phyloP scores from a whole-genome alignment of 2,329 filamentous ascomycete species.

The Beauveria asiatica region DNA sequence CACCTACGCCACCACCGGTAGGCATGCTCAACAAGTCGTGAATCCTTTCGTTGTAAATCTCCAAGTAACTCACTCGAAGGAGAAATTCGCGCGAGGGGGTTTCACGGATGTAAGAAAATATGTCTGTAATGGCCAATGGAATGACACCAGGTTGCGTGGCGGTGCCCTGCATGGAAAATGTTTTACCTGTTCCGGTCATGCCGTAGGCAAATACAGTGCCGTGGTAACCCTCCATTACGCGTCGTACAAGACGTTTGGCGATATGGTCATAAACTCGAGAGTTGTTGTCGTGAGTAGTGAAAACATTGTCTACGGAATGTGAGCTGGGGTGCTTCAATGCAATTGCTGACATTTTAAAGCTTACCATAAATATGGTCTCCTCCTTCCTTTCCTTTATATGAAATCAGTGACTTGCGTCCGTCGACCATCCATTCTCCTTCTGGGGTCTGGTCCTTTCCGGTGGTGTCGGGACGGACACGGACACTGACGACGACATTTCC shows the following conservation, averaged over 20 bases:
- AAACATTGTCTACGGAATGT: conserved; percentile 73
- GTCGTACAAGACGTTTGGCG: conserved; percentile 85
- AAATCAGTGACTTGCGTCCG: conserved; percentile 69
- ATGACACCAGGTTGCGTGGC: conserved; percentile 94
- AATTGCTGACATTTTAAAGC: conserved; percentile 17
- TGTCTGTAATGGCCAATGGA: conserved; percentile 93
- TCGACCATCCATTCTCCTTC: conserved; percentile 92
- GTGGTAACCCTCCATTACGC: conserved; percentile 98
- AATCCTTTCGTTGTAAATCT: conserved; percentile 98
- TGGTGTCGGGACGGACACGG: conserved; percentile 76
- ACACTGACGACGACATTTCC: conserved; percentile 96
- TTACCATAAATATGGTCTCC: conserved; percentile 89
- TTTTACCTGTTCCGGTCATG: conserved; percentile 98
- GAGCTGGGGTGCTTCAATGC: conserved; percentile 11
- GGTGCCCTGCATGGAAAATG: conserved; percentile 98
- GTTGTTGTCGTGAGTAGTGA: conserved; percentile 89
- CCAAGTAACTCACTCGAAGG: conserved; percentile 90
- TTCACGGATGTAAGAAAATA: conserved; percentile 97
- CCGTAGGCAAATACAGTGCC: conserved; percentile 98
- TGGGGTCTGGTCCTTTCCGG: conserved; percentile 48
- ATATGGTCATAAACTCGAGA: conserved; percentile 88
- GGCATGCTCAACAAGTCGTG: conserved; percentile 83
- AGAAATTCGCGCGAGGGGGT: conserved; percentile 92
- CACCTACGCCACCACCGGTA: conserved; percentile 45
- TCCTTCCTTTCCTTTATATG: conserved; percentile 79